Percentiles rank a stretch among this genome's conserved stretches.
phyloP scores from a whole-genome alignment of 257 asterid genomes.

The Galeopsis tetrahit region DNA sequence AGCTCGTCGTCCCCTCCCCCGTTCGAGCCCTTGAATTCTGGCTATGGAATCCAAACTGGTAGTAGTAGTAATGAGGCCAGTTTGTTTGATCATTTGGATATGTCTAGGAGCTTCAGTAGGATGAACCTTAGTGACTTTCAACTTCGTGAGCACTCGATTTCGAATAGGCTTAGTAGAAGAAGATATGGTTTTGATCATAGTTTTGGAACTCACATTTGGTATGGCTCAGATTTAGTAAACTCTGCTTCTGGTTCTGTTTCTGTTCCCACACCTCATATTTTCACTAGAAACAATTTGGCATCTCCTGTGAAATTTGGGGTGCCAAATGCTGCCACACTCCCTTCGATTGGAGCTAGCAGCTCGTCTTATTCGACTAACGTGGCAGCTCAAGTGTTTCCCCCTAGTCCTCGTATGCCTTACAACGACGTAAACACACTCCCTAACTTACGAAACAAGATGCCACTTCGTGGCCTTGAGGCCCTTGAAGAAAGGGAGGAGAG shows the following conservation, averaged over 20 bases:
- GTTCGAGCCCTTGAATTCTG: conserved; percentile 24
- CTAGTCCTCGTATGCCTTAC: conserved; percentile 28
- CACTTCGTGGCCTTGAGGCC: conserved; percentile 40
- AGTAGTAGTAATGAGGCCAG: conserved; percentile 19
- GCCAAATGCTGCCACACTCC: conserved; percentile 30
- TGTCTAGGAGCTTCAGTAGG: conserved; percentile 46
- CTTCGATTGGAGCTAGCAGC: conserved; percentile 39
- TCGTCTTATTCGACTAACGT: conserved; percentile 36
- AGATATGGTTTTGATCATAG: too few species aligned
- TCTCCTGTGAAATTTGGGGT: conserved; percentile 27
- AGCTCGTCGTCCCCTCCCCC: conserved; percentile 54
- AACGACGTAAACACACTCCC: conserved; percentile 36
- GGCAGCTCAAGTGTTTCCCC: conserved; percentile 36
- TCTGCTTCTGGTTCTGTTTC: too few species aligned
- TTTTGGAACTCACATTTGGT: too few species aligned
- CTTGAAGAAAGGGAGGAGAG: conserved; percentile 51
- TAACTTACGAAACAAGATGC: conserved; percentile 43
- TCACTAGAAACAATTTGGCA: too few species aligned
- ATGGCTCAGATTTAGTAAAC: too few species aligned
- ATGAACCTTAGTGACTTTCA: conserved; percentile 39
- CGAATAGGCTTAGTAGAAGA: too few species aligned
- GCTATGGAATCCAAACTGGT: too few species aligned
- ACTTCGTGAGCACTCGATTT: too few species aligned
- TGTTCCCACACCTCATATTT: too few species aligned
- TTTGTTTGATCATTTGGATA: conserved; percentile 38